phyloP scores from a whole-genome alignment of 495 filamentous ascomycete species.

The Aspergillus asperescens region DNA sequence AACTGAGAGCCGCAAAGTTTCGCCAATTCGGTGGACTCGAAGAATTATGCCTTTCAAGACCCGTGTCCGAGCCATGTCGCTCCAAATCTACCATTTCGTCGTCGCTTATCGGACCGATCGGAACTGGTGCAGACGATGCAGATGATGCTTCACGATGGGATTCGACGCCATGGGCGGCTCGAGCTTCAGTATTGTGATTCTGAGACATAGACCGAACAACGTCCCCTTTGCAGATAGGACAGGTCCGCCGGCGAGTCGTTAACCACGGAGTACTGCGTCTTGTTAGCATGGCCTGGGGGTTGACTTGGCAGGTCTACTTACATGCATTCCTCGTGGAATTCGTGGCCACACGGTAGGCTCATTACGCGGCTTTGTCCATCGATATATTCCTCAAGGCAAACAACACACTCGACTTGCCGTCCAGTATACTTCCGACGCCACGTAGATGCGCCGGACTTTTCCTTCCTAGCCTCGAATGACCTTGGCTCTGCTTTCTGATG shows the following conservation, averaged over 20 bases:
- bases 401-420: slow-evolving; percentile 90
- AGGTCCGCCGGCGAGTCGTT: slow-evolving; percentile 88
- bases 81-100: slow-evolving; percentile 36
- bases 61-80: slow-evolving; percentile 34
- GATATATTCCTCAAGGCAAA: slow-evolving; percentile 94
- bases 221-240: slow-evolving; percentile 96
- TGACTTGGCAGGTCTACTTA: slow-evolving; percentile 44
- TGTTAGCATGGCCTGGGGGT: slow-evolving; percentile 15
- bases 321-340: slow-evolving; percentile 99
- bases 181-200: slow-evolving; percentile 42
- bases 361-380: slow-evolving; percentile 93
- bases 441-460: slow-evolving; percentile 43
- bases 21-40: slow-evolving; percentile 39
- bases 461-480: slow-evolving; percentile 34
- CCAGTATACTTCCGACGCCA: slow-evolving; percentile 81
- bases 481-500: slow-evolving; percentile 58
- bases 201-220: slow-evolving; percentile 66
- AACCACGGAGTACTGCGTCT: slow-evolving; percentile 92
- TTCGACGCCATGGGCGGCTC: slow-evolving; percentile 31
- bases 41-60: slow-evolving; percentile 35
- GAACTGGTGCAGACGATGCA: slow-evolving; percentile 46
- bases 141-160: slow-evolving; percentile 39
- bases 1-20: slow-evolving; percentile 41
- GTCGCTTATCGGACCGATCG: slow-evolving; percentile 32
- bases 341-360: slow-evolving; percentile 97